A percentile compares a stretch with the other conserved stretches of the same genome.
These are phyloP conservation scores for Sporothrix curviconia DNA, from an alignment of 2,329 filamentous ascomycete genomes.

Conservation along the genomic window DNA sequence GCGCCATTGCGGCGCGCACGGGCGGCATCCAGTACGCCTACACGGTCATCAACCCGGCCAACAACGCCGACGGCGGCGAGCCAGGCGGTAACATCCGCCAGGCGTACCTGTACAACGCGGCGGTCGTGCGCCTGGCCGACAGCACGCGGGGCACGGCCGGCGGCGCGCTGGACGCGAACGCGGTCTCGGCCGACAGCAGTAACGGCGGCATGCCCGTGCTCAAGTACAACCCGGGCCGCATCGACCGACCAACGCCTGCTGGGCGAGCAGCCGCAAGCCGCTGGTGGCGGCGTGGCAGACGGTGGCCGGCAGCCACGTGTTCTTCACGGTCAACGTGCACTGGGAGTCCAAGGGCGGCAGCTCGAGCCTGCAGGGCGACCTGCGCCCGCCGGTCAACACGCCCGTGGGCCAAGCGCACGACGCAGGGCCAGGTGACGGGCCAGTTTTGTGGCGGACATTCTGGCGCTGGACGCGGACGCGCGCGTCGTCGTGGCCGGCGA, in stretches of 20 bases:
- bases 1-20: constrained; percentile 43
- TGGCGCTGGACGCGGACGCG: constrained; percentile 49
- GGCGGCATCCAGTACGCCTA: constrained; percentile 51
- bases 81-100: constrained; percentile 66
- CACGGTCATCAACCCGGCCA: constrained; percentile 50
- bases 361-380: constrained; percentile 57
- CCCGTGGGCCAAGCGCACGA: constrained; percentile 50
- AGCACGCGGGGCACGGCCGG: constrained; percentile 51
- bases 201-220: constrained; percentile 38
- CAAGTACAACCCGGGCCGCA: constrained; percentile 61
- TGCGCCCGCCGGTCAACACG: constrained; percentile 59
- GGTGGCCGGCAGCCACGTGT: constrained; percentile 41
- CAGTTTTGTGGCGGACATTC: constrained; percentile 54
- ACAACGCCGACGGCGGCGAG: constrained; percentile 58
- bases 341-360: constrained; percentile 61
- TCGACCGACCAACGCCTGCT: constrained; percentile 55
- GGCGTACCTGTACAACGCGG: constrained; percentile 62
- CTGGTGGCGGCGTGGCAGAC: constrained; percentile 60
- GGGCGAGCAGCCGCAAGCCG: constrained; percentile 58
- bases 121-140: constrained; percentile 50
- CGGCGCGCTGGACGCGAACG: constrained; percentile 45
- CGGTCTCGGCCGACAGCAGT: constrained; percentile 43
- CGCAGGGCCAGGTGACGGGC: constrained; percentile 54
- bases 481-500: constrained; percentile 58
- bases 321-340: constrained; percentile 70